Percentiles rank a stretch among this genome's conserved stretches.
Conservation (phyloP, 495 filamentous ascomycete species). For the Podospora anserina region DNA sequence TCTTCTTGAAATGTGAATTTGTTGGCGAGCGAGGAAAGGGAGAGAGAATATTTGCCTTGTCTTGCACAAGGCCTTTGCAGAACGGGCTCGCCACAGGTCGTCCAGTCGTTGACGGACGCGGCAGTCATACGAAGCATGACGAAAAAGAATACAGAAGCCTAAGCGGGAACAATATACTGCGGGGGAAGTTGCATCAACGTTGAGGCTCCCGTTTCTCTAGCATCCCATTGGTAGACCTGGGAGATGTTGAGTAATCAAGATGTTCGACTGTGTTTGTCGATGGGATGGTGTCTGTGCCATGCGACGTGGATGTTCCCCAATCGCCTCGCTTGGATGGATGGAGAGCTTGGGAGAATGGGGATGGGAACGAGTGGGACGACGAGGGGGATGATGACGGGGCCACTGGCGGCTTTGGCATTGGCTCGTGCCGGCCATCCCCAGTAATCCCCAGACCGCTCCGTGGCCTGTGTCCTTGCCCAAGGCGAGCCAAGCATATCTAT, state of each 20-base stretch:
- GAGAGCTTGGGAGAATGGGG: background rate
- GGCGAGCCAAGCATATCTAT: background rate
- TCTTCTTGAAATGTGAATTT: background rate
- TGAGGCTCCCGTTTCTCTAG: conserved; percentile 3
- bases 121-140: background rate
- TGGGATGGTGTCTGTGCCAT: conserved; percentile 1
- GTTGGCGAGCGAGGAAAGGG: background rate
- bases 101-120: background rate
- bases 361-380: background rate
- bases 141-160: background rate
- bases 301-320: background rate
- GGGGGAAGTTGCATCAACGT: background rate
- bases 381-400: background rate
- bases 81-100: background rate
- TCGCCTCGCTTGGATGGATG: background rate
- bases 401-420: background rate
- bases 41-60: background rate
- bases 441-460: background rate
- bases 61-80: background rate
- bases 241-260: background rate
- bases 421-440: background rate
- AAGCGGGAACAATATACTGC: background rate
- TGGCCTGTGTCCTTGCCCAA: background rate
- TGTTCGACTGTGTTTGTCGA: background rate
- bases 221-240: background rate